phyloP scores from a whole-genome alignment of 495 filamentous ascomycete genomes.

The Penicillium verhagenii region DNA sequence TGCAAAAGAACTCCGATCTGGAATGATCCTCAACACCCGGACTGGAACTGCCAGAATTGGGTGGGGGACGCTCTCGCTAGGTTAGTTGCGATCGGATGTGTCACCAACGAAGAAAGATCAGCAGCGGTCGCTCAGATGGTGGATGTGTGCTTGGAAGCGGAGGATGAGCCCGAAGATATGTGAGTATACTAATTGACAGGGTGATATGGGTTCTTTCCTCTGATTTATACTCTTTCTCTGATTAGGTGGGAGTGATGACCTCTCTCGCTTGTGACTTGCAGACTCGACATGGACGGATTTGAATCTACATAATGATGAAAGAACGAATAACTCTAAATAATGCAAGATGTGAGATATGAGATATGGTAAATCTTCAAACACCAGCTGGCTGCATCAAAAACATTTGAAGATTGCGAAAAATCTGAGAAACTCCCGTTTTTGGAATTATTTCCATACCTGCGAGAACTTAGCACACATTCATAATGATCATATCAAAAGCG shows the following conservation, averaged over 20 bases:
- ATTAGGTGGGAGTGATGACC: not conserved
- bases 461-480: conserved; percentile 21
- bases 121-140: conserved; percentile 27
- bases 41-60: conserved; percentile 41
- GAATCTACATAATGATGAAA: not conserved
- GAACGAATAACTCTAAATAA: not conserved
- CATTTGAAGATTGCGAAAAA: too few species aligned
- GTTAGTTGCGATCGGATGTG: conserved; percentile 23
- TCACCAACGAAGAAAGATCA: conserved; percentile 15
- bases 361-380: not conserved
- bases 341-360: not conserved
- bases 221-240: not conserved
- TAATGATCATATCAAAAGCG: conserved; percentile 53
- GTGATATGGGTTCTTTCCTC: not conserved
- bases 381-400: not conserved
- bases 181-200: not conserved
- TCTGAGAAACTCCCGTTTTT: too few species aligned
- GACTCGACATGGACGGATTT: not conserved
- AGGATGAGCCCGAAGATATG: conserved; percentile 8
- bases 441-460: conserved; percentile 23
- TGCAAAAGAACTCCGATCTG: conserved; percentile 22
- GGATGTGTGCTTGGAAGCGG: conserved; percentile 30
- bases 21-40: conserved; percentile 23
- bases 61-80: conserved; percentile 29
- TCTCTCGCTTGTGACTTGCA: too few species aligned